Conservation (phyloP, 2,329 filamentous ascomycete species). For the Trichoderma guizhouense region DNA sequence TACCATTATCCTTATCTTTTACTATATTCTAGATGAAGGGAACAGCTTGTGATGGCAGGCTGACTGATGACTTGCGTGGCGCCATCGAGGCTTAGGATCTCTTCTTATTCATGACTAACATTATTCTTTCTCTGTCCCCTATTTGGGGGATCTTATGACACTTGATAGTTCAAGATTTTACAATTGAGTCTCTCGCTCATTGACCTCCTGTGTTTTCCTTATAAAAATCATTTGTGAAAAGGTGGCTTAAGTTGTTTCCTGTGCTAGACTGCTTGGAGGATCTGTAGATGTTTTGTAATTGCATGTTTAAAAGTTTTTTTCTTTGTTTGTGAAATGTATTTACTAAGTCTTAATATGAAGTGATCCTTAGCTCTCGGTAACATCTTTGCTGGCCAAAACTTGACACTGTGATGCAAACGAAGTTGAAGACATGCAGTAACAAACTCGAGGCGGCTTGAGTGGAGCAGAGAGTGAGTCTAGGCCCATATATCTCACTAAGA, state of each 20-base stretch:
- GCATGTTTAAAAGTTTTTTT: background rate
- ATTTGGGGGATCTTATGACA: slow-evolving; percentile 13
- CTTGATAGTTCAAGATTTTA: slow-evolving; percentile 17
- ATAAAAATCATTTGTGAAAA: background rate
- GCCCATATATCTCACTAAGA: slow-evolving; percentile 3
- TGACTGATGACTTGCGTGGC: slow-evolving; percentile 20
- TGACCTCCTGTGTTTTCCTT: background rate
- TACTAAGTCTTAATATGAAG: background rate
- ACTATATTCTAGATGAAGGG: slow-evolving; percentile 12
- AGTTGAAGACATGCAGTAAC: background rate
- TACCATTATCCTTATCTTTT: background rate
- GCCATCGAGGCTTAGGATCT: slow-evolving; percentile 12
- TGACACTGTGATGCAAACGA: background rate
- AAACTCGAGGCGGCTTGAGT: background rate
- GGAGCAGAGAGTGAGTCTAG: background rate
- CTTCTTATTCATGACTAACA: slow-evolving; percentile 16
- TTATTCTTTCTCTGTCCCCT: background rate
- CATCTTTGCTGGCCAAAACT: background rate
- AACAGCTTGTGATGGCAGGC: slow-evolving; percentile 16
- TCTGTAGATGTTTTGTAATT: slow-evolving; percentile 13
- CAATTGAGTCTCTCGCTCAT: slow-evolving; percentile 14
- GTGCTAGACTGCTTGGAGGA: background rate
- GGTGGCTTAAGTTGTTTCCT: background rate
- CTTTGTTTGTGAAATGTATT: background rate
- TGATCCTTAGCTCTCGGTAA: background rate